Conservation (phyloP, 352 stramenopile species). For the Globisporangium abappressorium region DNA sequence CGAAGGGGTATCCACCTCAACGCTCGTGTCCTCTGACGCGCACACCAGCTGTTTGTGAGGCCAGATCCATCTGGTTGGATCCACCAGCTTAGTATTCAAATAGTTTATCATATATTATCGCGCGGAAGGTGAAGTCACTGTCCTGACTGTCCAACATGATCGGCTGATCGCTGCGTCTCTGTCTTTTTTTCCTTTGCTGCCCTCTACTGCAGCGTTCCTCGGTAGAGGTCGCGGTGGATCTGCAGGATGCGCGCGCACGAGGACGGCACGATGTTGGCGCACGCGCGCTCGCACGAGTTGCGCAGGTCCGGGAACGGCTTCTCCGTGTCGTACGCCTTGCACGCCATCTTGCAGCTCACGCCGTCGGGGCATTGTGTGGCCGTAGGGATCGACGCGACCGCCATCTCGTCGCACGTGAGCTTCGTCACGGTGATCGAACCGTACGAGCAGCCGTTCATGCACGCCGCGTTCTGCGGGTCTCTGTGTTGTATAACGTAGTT, state of each 20-base stretch:
- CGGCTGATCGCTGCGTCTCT: neutral
- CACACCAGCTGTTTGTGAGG: neutral
- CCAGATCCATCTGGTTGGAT: neutral
- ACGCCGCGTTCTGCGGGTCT: conserved; percentile 56
- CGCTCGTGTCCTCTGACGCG: neutral
- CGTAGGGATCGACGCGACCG: conserved; percentile 22
- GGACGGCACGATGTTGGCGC: conserved; percentile 55
- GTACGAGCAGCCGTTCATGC: conserved; percentile 78
- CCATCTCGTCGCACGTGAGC: conserved; percentile 55
- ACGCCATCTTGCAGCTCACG: conserved; percentile 57
- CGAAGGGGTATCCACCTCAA: neutral
- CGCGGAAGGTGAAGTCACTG: neutral
- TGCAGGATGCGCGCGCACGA: conserved; percentile 63
- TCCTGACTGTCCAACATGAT: neutral
- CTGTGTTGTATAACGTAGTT: conserved; percentile 15
- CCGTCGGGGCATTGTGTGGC: conserved; percentile 46
- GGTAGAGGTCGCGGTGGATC: conserved; percentile 58
- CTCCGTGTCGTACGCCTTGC: conserved; percentile 58
- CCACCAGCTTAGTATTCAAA: neutral
- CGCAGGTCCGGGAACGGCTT: conserved; percentile 41
- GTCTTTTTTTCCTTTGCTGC: neutral
- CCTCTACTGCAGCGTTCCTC: conserved; percentile 24
- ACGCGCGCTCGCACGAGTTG: conserved; percentile 52
- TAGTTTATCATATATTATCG: neutral
- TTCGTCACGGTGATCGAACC: conserved; percentile 71